Evolutionary conservation across 192 early-diverging fungal species (phyloP).

Genomic region (Gryganskiella cystojenkinii): DNA sequence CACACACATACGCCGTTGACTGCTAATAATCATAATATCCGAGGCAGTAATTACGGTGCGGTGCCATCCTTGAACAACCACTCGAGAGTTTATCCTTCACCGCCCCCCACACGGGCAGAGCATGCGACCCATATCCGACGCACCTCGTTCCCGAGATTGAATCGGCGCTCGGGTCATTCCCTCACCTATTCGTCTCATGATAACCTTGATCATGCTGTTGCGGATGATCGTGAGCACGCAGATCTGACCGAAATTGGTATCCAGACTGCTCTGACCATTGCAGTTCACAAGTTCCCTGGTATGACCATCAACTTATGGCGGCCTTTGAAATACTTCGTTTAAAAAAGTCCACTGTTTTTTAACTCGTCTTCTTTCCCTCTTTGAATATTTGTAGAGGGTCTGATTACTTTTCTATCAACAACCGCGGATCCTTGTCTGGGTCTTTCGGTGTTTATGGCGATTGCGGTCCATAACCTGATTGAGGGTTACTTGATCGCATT

Average conservation of each 20-base stretch:
- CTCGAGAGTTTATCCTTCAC: neutral
- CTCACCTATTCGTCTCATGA: slow-evolving; percentile 37
- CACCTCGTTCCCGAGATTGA: slow-evolving; percentile 41
- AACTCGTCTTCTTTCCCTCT: neutral
- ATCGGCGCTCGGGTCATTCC: neutral
- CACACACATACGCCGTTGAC: neutral
- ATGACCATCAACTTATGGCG: slow-evolving; percentile 1
- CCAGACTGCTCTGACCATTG: slow-evolving; percentile 64
- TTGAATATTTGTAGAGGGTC: slow-evolving; percentile 53
- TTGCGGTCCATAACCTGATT: slow-evolving; percentile 66
- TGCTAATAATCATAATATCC: neutral
- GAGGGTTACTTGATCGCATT: slow-evolving; percentile 67
- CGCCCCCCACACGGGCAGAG: neutral
- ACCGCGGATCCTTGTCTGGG: slow-evolving; percentile 59
- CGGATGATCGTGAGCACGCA: slow-evolving; percentile 40
- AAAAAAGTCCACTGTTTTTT: neutral
- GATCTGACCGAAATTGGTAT: slow-evolving; percentile 61
- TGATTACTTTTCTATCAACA: slow-evolving; percentile 65
- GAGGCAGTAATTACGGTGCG: slow-evolving; percentile 8
- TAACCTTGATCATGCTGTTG: slow-evolving; percentile 37
- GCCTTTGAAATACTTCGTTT: neutral
- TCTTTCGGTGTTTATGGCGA: slow-evolving; percentile 60
- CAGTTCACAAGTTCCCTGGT: slow-evolving; percentile 68
- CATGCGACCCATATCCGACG: slow-evolving; percentile 28
- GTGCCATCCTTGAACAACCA: neutral